Conservation (phyloP, 352 stramenopile genomes). For the Pythium monospermum region DNA sequence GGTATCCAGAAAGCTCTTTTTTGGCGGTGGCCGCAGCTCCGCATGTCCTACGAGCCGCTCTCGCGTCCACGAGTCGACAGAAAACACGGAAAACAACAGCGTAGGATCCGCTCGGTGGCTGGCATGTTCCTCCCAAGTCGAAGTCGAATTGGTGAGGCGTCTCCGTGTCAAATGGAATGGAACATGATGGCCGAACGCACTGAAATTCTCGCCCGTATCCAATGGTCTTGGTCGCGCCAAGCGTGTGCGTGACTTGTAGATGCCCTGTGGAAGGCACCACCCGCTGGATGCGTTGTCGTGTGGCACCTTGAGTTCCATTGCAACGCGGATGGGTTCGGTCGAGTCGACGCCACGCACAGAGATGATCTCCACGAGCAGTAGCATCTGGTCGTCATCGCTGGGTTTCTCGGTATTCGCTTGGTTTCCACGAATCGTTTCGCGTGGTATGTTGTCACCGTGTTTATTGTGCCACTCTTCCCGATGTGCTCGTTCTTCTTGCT, state of each 20-base stretch:
- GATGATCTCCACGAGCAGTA: constrained; percentile 18
- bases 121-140: not conserved
- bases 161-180: constrained; percentile 4
- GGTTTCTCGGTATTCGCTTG: not conserved
- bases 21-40: constrained; percentile 28
- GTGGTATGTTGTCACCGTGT: not conserved
- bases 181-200: constrained; percentile 9
- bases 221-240: not conserved
- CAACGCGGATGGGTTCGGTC: too few species aligned
- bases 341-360: not conserved
- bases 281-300: not conserved
- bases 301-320: too few species aligned
- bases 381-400: constrained; percentile 1
- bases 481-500: constrained; percentile 26
- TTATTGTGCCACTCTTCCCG: constrained; percentile 29
- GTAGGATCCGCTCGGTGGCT: not conserved
- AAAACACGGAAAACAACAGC: constrained; percentile 31
- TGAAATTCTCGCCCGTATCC: not conserved
- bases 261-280: not conserved
- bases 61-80: constrained; percentile 40
- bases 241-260: not conserved
- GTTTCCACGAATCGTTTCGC: not conserved
- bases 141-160: too few species aligned
- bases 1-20: constrained; percentile 28
- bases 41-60: constrained; percentile 32